Evolutionary conservation across 129 eudicot species (phyloP), one percentile per base, ranked within the genome.

Genomic region (Lactuca sativa): DNA sequence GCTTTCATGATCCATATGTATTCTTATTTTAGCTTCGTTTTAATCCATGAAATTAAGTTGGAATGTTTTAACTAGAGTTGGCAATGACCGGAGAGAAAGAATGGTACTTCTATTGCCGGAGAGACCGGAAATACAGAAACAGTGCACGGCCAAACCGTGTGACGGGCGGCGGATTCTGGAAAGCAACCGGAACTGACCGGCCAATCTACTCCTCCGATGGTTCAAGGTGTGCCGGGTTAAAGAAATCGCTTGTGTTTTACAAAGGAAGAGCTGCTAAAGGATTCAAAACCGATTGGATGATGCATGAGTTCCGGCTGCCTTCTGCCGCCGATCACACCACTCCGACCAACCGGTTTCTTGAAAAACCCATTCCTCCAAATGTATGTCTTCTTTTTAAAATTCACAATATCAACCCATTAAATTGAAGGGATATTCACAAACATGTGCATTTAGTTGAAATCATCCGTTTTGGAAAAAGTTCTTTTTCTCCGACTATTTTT

Each of bases 141-240:
- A 73, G 83, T 52, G 54, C 76, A 9, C 59, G 83, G 33, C 83
- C 83, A 31, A 78, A 78, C 70, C 76, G 83, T 16, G 83, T 73
- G 43, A 66, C 83, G 4, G 65, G 37, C 7, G 41, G 71, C 30
- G 78, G 83, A 31, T 78, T 73, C 13, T 78, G 78, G 83, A 78
- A 78, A 54, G 83, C 83, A n/a, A 78, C 83, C 3, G 79, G 83
- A 8, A 78, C 72, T 4, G 82, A 77, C 59, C 68, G 76, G 18
- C 77, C 61, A 6, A 62, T 72, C 37, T 61, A 72, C 70, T 51
- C 70, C 7, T 14, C 41, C 1, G 78, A 74, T 10, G 72, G 71
- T 21, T 37, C 73, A 17, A 52, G 33, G 18, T 73, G 78, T 40
- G 60, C 73, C 12, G 83, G 83, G 18, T 52, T 78, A 30, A 78